These are phyloP conservation scores for Carnegiea gigantea DNA, from an alignment of 179 eudicot species.

Conservation along the genomic window DNA sequence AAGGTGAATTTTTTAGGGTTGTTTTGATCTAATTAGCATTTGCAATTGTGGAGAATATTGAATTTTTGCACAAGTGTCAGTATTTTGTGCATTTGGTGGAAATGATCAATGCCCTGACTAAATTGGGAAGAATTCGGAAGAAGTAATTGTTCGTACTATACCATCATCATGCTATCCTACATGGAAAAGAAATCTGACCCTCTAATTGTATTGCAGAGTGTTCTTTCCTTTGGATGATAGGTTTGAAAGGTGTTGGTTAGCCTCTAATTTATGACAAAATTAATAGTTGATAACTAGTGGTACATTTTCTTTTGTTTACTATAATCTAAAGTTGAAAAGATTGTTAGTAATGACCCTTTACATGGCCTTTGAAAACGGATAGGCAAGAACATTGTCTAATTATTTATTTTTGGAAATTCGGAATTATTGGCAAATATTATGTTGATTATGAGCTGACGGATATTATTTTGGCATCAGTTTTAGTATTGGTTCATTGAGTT, in stretches of 20 bases:
- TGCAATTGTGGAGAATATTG: not conserved
- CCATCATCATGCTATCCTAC: not conserved
- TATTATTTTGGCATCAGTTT: not conserved
- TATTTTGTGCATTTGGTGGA: not conserved
- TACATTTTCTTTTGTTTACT: not conserved
- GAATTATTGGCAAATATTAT: not conserved
- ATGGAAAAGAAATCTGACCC: not conserved
- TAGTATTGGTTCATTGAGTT: not conserved
- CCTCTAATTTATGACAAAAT: not conserved
- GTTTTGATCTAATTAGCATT: not conserved
- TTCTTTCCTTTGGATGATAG: not conserved
- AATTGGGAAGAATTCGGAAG: not conserved
- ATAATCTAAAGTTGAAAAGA: not conserved
- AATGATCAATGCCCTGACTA: not conserved
- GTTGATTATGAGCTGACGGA: not conserved
- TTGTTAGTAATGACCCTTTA: not conserved
- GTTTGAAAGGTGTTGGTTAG: not conserved
- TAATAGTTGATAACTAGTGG: not conserved
- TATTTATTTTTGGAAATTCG: not conserved
- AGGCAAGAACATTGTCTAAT: not conserved
- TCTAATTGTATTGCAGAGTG: not conserved
- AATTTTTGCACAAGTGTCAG: not conserved
- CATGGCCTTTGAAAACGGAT: not conserved
- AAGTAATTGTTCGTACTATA: not conserved
- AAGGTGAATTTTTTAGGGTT: conserved; percentile 44